A percentile compares a stretch with the other conserved stretches of the same genome.
phyloP scores from a whole-genome alignment of 441 rosid genomes.

The Melastoma candidum region DNA sequence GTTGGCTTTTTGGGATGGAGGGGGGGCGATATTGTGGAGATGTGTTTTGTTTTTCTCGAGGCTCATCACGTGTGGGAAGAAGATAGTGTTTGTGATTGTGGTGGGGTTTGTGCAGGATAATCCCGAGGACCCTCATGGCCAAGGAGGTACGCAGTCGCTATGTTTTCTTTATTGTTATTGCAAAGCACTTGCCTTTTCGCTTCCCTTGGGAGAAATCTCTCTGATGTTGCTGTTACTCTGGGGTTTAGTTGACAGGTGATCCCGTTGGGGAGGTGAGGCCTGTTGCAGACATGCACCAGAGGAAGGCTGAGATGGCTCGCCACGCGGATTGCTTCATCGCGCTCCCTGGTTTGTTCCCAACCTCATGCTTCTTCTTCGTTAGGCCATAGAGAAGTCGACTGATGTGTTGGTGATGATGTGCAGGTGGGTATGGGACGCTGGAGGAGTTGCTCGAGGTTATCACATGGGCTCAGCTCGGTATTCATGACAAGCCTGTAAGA shows the following conservation, averaged over 20 bases:
- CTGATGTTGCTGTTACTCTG: conserved; percentile 7
- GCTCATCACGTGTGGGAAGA: too few species aligned
- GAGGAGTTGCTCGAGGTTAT: conserved; percentile 46
- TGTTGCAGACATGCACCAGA: conserved; percentile 37
- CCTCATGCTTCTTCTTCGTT: background rate
- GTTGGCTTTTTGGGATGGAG: background rate
- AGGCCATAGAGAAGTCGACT: background rate
- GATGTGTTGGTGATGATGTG: background rate
- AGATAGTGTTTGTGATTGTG: too few species aligned
- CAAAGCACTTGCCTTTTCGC: too few species aligned
- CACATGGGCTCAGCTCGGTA: conserved; percentile 42
- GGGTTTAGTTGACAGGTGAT: conserved; percentile 24
- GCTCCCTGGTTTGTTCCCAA: conserved; percentile 25
- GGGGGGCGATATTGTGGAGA: too few species aligned
- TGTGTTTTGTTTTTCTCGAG: too few species aligned
- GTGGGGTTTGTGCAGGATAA: too few species aligned
- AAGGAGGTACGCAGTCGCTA: too few species aligned
- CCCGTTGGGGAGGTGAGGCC: conserved; percentile 25
- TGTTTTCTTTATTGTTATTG: too few species aligned
- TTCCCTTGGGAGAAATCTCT: too few species aligned
- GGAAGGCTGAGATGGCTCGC: conserved; percentile 37
- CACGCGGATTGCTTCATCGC: conserved; percentile 38
- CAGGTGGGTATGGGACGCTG: conserved; percentile 47
- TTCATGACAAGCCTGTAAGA: conserved; percentile 40
- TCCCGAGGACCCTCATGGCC: too few species aligned